Base-by-base conservation (phyloP, 441 rosid species). In the Dalechampia spathulata region DNA sequence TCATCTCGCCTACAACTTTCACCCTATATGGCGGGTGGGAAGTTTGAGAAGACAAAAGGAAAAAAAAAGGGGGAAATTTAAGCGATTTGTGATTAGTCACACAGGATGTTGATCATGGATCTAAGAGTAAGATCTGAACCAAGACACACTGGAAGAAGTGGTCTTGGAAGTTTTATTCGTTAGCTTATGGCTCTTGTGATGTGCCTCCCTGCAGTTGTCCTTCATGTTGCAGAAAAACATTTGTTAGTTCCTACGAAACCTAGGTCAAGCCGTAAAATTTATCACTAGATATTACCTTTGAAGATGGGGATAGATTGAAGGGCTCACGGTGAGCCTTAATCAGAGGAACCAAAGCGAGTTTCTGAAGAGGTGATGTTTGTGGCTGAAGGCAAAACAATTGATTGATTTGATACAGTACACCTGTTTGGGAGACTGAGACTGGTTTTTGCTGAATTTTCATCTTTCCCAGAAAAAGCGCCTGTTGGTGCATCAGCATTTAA, bases 171-270 rank as follows among this genome's bases (percentile, higher is more conserved):
- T 49, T 26, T 60, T 69, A 57, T 72, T 67, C 28, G 52, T 30
- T 47, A 49, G 76, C 76, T 50, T 68, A 44, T 59, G 74, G 72
- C 27, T 62, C 58, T 30, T 63, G 64, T 42, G 78, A 15, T 8
- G 58, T 50, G 28, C 75, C 64, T 73, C 85, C 56, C 75, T 58
- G 32, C 72, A 66, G 43, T 68, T 64, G 43, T 71, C 83, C 86
- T 83, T 70, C 73, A 81, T 50, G 50, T 51, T 5, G 39, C 44
- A 57, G 62, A 22, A 32, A 28, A 58, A 44, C 28, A 25, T 7
- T 7, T 25, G 27, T 63, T 55, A 64, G 44, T 60, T 36, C 48
- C 30, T n/a, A n/a, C n/a, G n/a, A n/a, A n/a, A n/a, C n/a, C n/a
- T n/a, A n/a, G n/a, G n/a, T n/a, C n/a, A n/a, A n/a, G n/a, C n/a